phyloP scores from a whole-genome alignment of 495 filamentous ascomycete species.

The Hapsidospora chrysogenum region DNA sequence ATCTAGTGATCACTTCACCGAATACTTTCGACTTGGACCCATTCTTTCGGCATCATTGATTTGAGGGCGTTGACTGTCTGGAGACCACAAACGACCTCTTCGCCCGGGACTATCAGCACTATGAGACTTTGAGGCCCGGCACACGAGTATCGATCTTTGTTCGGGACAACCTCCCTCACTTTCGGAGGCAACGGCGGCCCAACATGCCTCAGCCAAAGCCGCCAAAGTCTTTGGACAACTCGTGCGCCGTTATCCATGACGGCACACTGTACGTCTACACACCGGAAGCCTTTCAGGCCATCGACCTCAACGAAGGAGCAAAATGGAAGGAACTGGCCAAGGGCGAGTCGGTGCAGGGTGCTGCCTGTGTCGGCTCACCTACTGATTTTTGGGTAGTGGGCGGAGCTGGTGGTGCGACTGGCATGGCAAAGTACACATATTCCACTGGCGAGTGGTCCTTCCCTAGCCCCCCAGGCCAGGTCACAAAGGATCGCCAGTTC shows the following conservation, averaged over 20 bases:
- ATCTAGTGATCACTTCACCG: too few relatives aligned
- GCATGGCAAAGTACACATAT: constrained; percentile 77
- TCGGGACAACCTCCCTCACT: too few relatives aligned
- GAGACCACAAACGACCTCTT: too few relatives aligned
- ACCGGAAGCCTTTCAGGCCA: constrained; percentile 53
- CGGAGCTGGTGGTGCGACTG: constrained; percentile 41
- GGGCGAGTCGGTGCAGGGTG: constrained; percentile 54
- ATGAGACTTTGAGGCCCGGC: too few relatives aligned
- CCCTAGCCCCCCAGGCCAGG: constrained; percentile 30
- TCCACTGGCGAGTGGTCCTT: constrained; percentile 59
- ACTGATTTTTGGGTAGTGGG: constrained; percentile 75
- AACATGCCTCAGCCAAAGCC: constrained; percentile 32
- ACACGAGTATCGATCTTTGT: too few relatives aligned
- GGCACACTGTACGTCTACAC: constrained; percentile 81
- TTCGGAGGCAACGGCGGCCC: too few relatives aligned
- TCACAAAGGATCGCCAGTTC: constrained; percentile 49
- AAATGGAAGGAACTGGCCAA: constrained; percentile 49
- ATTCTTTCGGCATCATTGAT: too few relatives aligned
- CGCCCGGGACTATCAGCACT: too few relatives aligned
- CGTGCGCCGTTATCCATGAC: constrained; percentile 70
- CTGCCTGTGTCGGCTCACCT: constrained; percentile 55
- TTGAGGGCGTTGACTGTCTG: too few relatives aligned
- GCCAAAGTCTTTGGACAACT: constrained; percentile 44
- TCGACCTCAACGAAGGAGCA: constrained; percentile 49
- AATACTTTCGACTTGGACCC: too few relatives aligned